Conservation (phyloP, 495 filamentous ascomycete species). For the Paragyromitra xinjiangensis region DNA sequence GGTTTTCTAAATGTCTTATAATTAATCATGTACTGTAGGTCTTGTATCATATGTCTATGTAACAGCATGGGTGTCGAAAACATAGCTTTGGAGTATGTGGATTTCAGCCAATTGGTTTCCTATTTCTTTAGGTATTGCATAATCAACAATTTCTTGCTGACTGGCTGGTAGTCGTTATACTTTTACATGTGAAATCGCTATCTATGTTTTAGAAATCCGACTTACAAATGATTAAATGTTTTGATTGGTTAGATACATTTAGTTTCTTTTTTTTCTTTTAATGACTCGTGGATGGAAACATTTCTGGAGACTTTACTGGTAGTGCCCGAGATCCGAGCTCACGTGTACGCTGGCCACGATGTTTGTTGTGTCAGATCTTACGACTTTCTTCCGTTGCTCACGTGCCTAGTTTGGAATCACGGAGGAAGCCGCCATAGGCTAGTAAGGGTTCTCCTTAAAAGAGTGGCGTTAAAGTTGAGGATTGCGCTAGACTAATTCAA, state of each 20-base stretch:
- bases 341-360: neutral
- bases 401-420: neutral
- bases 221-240: neutral
- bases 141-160: neutral
- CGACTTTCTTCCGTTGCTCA: neutral
- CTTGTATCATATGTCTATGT: neutral
- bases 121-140: neutral
- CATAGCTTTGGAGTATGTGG: slow-evolving; percentile 3
- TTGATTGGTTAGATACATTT: neutral
- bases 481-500: too few species aligned
- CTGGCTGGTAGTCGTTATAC: neutral
- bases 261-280: neutral
- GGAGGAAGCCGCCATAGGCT: neutral
- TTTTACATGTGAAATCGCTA: neutral
- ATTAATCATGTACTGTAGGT: slow-evolving; percentile 21
- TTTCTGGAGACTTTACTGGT: neutral
- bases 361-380: neutral
- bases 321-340: neutral
- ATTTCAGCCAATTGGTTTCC: neutral
- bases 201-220: neutral
- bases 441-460: too few species aligned
- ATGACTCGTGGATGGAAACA: neutral
- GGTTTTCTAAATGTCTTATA: slow-evolving; percentile 15
- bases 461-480: too few species aligned
- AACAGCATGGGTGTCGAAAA: neutral